Percentiles rank a stretch among this genome's conserved stretches.
Evolutionary conservation across 2,329 filamentous ascomycete genomes (phyloP).

Genomic region (Penicillium aurantiogriseum): DNA sequence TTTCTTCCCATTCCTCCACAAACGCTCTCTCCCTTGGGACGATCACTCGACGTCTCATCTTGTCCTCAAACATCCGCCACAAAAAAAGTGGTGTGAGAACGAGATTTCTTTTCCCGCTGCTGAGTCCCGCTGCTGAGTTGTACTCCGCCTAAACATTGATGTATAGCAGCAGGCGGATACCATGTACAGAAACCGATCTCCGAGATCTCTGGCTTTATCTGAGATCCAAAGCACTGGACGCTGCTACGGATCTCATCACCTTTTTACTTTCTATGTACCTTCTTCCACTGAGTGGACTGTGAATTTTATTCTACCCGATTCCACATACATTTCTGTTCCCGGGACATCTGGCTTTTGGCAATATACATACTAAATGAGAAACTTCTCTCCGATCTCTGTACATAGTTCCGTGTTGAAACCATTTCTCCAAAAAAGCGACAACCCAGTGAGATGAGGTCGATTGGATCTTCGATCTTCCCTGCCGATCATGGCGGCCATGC

Average conservation of each 20-base stretch:
- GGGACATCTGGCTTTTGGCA: neutral
- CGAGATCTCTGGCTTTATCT: neutral
- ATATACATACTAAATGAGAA: no score
- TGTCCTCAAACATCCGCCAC: neutral
- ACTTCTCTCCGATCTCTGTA: no score
- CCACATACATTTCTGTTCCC: constrained; percentile 4
- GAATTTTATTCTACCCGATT: neutral
- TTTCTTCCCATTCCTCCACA: neutral
- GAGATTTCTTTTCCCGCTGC: neutral
- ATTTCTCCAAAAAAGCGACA: no score
- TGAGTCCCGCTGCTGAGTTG: constrained; percentile 4
- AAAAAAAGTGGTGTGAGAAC: neutral
- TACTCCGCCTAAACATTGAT: constrained; percentile 8
- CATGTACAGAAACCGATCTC: constrained; percentile 18
- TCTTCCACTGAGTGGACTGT: constrained; percentile 8
- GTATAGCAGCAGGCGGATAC: constrained; percentile 17
- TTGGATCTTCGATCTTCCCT: no score
- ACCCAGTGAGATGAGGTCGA: no score
- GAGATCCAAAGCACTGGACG: constrained; percentile 11
- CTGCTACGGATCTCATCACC: neutral
- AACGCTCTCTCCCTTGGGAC: neutral
- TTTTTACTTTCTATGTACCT: constrained; percentile 1
- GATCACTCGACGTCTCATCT: neutral
- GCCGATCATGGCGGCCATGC: no score
- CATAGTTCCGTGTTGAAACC: neutral